These are phyloP conservation scores for Claviceps paspali DNA, from an alignment of 2,329 filamentous ascomycete species.

Conservation along the genomic window DNA sequence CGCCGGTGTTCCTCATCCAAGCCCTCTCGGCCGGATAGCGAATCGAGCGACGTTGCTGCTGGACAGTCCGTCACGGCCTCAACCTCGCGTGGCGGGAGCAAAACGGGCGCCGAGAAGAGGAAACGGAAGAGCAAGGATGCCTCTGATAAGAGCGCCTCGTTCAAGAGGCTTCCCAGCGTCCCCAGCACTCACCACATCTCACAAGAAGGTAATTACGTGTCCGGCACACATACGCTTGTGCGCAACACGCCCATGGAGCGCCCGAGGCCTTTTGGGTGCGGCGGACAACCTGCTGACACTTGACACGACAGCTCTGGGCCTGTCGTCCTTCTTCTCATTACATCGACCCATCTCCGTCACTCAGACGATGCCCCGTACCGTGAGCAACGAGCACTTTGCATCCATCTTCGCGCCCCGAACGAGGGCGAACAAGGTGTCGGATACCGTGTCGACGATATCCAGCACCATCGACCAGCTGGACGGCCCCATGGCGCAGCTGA, in stretches of 20 bases:
- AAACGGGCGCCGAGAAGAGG: constrained; percentile 34
- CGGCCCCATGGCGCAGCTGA: constrained; percentile 38
- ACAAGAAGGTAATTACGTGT: constrained; percentile 49
- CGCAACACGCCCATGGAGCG: no score
- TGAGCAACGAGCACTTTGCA: constrained; percentile 63
- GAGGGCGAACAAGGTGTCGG: constrained; percentile 34
- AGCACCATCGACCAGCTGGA: constrained; percentile 44
- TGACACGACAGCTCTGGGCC: constrained; percentile 51
- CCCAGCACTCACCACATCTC: constrained; percentile 60
- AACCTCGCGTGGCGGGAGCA: constrained; percentile 25
- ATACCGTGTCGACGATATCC: constrained; percentile 53
- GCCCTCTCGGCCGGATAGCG: constrained; percentile 45
- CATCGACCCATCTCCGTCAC: constrained; percentile 88
- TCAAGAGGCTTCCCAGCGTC: constrained; percentile 53
- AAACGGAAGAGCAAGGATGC: constrained; percentile 43
- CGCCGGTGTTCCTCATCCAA: constrained; percentile 46
- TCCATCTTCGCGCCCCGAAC: constrained; percentile 58
- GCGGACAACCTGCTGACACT: no score
- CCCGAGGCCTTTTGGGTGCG: no score
- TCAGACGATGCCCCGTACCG: constrained; percentile 57
- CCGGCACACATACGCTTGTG: no score
- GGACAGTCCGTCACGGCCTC: constrained; percentile 34
- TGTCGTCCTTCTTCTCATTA: constrained; percentile 90
- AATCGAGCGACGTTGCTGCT: constrained; percentile 33
- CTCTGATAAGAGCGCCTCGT: constrained; percentile 26